Base-by-base conservation (phyloP, 1,284 basidiomycete genomes). In the Ustilago loliicola region DNA sequence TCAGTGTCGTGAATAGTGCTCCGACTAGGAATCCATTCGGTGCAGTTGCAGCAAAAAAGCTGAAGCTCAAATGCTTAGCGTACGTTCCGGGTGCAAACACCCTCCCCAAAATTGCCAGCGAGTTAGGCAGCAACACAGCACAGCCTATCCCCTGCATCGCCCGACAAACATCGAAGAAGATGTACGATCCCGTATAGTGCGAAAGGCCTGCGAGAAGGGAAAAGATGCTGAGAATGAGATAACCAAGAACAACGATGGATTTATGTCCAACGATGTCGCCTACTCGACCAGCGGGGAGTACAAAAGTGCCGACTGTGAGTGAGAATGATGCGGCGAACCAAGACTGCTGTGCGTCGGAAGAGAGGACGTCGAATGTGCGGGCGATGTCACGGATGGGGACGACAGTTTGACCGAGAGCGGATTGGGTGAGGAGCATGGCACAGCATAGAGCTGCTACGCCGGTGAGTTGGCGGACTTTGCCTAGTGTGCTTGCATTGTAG, bases 121-220 rank as follows among this genome's bases (percentile, higher is more conserved):
- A 68, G 60, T 80, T 81, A 27, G 82, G 81, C 7, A 81, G 61
- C 42, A 81, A 40, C 6, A 83, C 52, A 1, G 82, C 80, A 29
- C 69, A 75, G 10, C 72, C 81, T 0, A 80, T n/a, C 7, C 82
- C 81, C 25, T 79, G 72, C 45, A 83, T 66, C 6, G 69, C 81
- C n/a, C 82, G 69, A 45, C 67, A 80, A 17, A 83, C 61, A 40
- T 82, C 80, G 36, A 82, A 83, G 47, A 76, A 70, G 53, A 83
- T 68, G 57, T 67, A 59, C n/a, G 72, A 77, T 9, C 57, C 27
- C 1, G 73, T 66, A 47, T 75, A 80, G n/a, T 66, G 61, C 19
- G 79, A 65, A 1, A 83, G 64, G 0, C 80, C 82, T 8, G 79
- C 61, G 21, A 80, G 30, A 0, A 83, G 54, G 3, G 79, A 69